A percentile compares a stretch with the other conserved stretches of the same genome.
These are phyloP conservation scores for Raffaelea deltoideospora DNA, from an alignment of 2,329 filamentous ascomycete species.

Conservation along the genomic window DNA sequence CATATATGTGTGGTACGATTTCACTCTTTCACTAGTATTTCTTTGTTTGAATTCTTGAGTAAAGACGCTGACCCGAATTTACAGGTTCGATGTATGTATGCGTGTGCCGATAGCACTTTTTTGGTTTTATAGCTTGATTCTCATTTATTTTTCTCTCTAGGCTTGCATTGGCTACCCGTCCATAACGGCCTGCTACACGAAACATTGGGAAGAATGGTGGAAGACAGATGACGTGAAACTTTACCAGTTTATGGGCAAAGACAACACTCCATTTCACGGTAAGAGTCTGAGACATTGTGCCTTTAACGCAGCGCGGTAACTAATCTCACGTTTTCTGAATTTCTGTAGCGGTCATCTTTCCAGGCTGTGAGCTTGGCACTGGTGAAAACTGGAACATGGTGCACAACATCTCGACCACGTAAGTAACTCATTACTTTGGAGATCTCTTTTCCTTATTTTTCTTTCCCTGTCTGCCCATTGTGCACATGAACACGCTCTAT, in stretches of 20 bases:
- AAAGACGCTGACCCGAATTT: neutral
- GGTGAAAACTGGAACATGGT: conserved; percentile 79
- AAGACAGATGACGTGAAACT: conserved; percentile 73
- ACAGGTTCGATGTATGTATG: conserved; percentile 5
- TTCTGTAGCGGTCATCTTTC: conserved; percentile 58
- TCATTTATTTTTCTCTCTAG: conserved; percentile 17
- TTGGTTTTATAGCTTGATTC: no score
- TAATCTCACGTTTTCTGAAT: neutral
- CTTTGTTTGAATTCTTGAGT: neutral
- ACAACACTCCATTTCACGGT: conserved; percentile 65
- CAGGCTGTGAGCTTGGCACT: conserved; percentile 72
- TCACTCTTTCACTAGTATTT: neutral
- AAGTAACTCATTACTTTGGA: neutral
- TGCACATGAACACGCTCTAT: neutral
- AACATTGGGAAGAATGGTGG: conserved; percentile 84
- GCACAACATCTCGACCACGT: conserved; percentile 70
- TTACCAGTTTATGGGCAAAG: conserved; percentile 94
- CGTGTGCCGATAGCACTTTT: neutral
- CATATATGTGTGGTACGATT: conserved; percentile 52
- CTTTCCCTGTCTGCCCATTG: neutral
- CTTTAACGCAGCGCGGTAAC: no score
- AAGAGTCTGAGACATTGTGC: no score
- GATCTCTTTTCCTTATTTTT: neutral
- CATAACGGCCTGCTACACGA: conserved; percentile 80
- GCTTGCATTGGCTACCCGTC: conserved; percentile 96